Conservation (phyloP, 2,329 filamentous ascomycete genomes). For the Pyricularia grisea region DNA sequence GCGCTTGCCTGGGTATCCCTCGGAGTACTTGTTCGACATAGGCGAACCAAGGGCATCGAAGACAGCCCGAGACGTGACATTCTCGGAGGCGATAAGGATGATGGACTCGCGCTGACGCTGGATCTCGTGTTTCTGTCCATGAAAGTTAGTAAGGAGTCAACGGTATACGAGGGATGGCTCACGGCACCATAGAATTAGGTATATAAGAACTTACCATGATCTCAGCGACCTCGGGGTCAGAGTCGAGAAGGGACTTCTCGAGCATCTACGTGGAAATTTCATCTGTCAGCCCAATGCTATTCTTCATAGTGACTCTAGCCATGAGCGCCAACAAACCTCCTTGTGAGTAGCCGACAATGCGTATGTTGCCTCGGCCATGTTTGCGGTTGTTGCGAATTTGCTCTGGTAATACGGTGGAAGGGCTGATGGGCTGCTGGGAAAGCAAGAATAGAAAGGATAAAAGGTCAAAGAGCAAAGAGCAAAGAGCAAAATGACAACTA, state of each 20-base stretch:
- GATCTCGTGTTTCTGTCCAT: slow-evolving; percentile 71
- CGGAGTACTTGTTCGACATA: slow-evolving; percentile 99
- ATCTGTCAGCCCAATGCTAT: not conserved
- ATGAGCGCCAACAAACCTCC: slow-evolving; percentile 29
- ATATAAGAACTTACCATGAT: slow-evolving; percentile 65
- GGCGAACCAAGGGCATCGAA: slow-evolving; percentile 92
- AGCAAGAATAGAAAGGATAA: not conserved
- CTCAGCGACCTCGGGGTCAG: slow-evolving; percentile 86
- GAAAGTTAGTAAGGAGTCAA: slow-evolving; percentile 7
- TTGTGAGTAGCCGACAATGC: slow-evolving; percentile 45
- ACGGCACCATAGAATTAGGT: slow-evolving; percentile 24
- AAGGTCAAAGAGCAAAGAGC: not conserved
- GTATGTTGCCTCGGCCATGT: slow-evolving; percentile 25
- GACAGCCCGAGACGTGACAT: slow-evolving; percentile 96
- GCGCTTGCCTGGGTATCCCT: slow-evolving; percentile 94
- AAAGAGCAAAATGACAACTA: not conserved
- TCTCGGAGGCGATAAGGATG: slow-evolving; percentile 97
- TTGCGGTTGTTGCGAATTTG: not conserved
- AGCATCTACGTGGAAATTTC: slow-evolving; percentile 57
- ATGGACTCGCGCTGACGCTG: slow-evolving; percentile 97
- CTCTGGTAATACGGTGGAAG: not conserved
- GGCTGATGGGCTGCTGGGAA: not conserved
- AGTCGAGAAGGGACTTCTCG: slow-evolving; percentile 85
- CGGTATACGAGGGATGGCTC: not conserved
- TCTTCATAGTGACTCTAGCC: not conserved